Evolutionary conservation across 768 basidiomycete species (phyloP).

Genomic region (Pleurotus pulmonarius): DNA sequence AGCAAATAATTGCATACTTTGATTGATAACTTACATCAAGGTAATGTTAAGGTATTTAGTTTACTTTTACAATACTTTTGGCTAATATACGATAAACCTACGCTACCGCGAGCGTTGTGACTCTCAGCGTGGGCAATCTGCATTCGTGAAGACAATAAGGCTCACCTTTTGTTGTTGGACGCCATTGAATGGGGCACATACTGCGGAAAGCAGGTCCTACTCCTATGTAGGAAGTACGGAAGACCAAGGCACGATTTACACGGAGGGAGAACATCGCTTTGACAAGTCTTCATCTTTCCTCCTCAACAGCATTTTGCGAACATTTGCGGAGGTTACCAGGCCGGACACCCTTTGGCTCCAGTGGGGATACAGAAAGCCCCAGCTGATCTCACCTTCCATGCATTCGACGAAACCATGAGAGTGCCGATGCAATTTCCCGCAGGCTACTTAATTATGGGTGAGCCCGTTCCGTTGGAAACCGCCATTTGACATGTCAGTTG

Average conservation of each 20-base stretch:
- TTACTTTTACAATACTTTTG: too few species aligned
- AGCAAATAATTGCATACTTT: too few species aligned
- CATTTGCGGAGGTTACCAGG: background rate
- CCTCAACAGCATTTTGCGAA: background rate
- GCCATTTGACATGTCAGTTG: background rate
- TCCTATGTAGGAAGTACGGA: background rate
- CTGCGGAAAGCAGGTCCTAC: background rate
- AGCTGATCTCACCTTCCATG: background rate
- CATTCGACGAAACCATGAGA: background rate
- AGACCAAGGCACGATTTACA: background rate
- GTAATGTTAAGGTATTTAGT: too few species aligned
- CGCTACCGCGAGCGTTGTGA: too few species aligned
- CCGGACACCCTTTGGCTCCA: background rate
- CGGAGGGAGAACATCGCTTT: background rate
- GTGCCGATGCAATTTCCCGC: background rate
- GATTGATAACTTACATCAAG: too few species aligned
- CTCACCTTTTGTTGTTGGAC: background rate
- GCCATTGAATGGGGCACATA: background rate
- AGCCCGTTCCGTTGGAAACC: background rate
- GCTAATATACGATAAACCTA: too few species aligned
- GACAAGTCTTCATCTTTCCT: background rate
- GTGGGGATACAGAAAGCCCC: background rate
- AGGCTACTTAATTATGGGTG: background rate
- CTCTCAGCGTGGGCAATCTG: background rate
- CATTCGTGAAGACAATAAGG: slow-evolving; percentile 2